Percentiles rank a stretch among this genome's conserved stretches.
Conservation (phyloP, 768 basidiomycete species). For the Trametes cinnabarina region DNA sequence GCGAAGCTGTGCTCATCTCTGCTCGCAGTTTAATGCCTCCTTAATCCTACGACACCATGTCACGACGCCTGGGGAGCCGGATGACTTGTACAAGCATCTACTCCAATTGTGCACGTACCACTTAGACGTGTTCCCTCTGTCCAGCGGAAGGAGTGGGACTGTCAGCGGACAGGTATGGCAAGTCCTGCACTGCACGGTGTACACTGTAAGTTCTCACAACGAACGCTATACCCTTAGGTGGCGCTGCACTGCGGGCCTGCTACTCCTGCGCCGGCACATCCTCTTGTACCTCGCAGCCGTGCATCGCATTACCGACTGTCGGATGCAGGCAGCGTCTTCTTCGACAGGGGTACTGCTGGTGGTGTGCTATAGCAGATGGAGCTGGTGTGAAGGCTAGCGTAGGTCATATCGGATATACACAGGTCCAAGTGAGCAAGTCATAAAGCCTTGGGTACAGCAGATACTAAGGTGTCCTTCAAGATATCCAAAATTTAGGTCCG, state of each 20-base stretch:
- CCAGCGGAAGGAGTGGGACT: constrained; percentile 73
- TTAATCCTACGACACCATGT: constrained; percentile 67
- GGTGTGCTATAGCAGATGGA: constrained; percentile 48
- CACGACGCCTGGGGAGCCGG: constrained; percentile 49
- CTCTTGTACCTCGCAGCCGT: constrained; percentile 46
- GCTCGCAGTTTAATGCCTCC: constrained; percentile 48
- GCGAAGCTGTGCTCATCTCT: too few relatives aligned
- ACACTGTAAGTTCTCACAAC: too few relatives aligned
- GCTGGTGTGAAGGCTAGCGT: not conserved
- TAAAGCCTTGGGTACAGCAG: too few relatives aligned
- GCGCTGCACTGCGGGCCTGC: constrained; percentile 59
- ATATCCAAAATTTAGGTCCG: too few relatives aligned
- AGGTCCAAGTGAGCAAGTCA: too few relatives aligned
- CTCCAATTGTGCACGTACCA: constrained; percentile 67
- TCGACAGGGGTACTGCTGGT: constrained; percentile 67
- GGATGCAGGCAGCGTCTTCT: constrained; percentile 64
- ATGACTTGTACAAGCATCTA: constrained; percentile 57
- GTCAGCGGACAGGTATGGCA: constrained; percentile 70
- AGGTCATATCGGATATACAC: too few relatives aligned
- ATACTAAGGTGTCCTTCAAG: too few relatives aligned
- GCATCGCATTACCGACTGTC: constrained; percentile 73
- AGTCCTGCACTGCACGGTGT: not conserved
- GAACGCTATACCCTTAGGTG: constrained; percentile 38
- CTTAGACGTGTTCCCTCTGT: constrained; percentile 66
- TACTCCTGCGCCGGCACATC: constrained; percentile 31